Percentiles rank a stretch among this genome's conserved stretches.
phyloP scores from a whole-genome alignment of 164 flowering plant genomes.

The Pachysandra terminalis region DNA sequence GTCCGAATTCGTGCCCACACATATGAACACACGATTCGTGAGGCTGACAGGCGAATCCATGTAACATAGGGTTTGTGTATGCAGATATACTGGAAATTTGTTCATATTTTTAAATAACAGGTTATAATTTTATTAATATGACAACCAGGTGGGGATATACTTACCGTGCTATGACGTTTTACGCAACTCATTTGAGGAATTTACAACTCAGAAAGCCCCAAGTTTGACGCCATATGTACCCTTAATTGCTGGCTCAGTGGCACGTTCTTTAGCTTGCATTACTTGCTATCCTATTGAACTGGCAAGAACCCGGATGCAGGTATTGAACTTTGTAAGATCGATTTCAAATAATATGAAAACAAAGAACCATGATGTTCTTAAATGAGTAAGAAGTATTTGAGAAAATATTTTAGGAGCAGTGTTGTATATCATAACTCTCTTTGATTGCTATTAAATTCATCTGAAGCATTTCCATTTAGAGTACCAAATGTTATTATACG shows the following conservation, averaged over 20 bases:
- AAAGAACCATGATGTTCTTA: background rate
- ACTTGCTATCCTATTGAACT: slow-evolving; percentile 92
- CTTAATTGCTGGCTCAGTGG: slow-evolving; percentile 79
- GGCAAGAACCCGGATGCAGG: slow-evolving; percentile 99
- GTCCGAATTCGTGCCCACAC: background rate
- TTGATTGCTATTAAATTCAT: background rate
- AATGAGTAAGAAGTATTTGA: background rate
- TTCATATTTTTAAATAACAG: background rate
- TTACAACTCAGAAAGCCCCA: slow-evolving; percentile 51
- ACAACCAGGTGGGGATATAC: slow-evolving; percentile 84
- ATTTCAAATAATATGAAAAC: background rate
- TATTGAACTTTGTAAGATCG: slow-evolving; percentile 17
- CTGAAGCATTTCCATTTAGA: background rate
- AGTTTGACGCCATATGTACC: slow-evolving; percentile 77
- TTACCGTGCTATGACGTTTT: slow-evolving; percentile 90
- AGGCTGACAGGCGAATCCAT: too few species aligned
- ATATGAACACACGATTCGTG: too few species aligned
- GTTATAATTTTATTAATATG: background rate
- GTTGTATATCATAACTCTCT: background rate
- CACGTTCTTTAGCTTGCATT: slow-evolving; percentile 87
- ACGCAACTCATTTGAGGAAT: slow-evolving; percentile 68
- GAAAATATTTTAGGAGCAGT: background rate
- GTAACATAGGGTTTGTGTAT: background rate
- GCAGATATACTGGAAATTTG: background rate
- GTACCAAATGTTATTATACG: too few species aligned